Conservation (phyloP, 345 rosid genomes). For the Lenwebbia sp. region DNA sequence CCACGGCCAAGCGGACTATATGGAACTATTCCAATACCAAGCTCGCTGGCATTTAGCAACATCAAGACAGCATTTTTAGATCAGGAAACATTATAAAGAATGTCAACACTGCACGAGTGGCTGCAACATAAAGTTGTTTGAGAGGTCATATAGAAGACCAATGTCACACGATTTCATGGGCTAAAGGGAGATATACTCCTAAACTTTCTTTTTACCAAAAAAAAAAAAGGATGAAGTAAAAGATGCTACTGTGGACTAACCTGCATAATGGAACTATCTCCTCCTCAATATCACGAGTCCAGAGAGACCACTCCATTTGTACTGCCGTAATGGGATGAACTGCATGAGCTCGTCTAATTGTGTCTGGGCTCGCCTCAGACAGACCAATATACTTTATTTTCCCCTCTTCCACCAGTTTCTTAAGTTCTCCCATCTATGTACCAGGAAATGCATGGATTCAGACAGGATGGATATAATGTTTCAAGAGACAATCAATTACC, state of each 20-base stretch:
- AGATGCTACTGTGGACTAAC: neutral
- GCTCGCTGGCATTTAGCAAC: neutral
- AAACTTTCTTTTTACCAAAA: neutral
- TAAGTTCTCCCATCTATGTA: conserved; percentile 25
- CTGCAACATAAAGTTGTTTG: neutral
- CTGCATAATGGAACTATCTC: conserved; percentile 42
- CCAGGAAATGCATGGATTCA: neutral
- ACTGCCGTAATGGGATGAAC: conserved; percentile 37
- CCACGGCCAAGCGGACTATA: conserved; percentile 17
- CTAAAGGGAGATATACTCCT: neutral
- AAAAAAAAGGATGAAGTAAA: neutral
- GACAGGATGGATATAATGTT: neutral
- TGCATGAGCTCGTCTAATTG: conserved; percentile 28
- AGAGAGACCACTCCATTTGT: conserved; percentile 31
- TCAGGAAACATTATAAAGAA: neutral
- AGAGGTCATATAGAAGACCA: neutral
- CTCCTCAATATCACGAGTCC: conserved; percentile 36
- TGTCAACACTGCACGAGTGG: neutral
- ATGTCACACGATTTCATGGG: neutral
- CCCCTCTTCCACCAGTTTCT: conserved; percentile 29
- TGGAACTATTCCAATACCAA: conserved; percentile 9
- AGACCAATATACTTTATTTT: conserved; percentile 30
- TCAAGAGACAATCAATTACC: neutral
- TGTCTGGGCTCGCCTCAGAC: conserved; percentile 30
- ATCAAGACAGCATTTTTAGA: neutral